Conservation (phyloP, 257 asterid species). For the Solanum chmielewskii region DNA sequence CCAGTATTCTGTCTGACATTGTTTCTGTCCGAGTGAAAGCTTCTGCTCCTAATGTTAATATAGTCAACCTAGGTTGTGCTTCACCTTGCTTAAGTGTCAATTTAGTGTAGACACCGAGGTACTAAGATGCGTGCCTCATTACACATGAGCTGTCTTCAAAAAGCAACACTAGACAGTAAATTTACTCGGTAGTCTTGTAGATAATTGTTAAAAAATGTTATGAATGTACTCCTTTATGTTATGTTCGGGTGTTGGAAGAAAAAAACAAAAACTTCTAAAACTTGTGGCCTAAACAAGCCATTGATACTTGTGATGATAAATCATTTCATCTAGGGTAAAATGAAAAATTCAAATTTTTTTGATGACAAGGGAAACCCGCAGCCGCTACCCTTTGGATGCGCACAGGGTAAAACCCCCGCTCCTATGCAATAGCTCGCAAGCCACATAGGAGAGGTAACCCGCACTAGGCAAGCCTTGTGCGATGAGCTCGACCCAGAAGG, state of each 20-base stretch:
- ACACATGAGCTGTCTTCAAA: background rate
- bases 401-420: too few relatives aligned
- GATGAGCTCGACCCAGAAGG: too few relatives aligned
- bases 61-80: background rate
- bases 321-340: background rate
- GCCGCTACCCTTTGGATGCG: too few relatives aligned
- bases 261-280: background rate
- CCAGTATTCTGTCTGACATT: background rate
- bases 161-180: background rate
- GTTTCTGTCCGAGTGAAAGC: background rate
- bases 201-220: background rate
- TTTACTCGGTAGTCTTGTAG: background rate
- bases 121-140: background rate
- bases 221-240: background rate
- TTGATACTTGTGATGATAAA: background rate
- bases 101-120: background rate
- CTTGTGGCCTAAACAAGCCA: background rate
- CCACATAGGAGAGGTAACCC: too few relatives aligned
- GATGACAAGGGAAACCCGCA: too few relatives aligned
- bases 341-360: background rate
- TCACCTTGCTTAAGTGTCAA: background rate
- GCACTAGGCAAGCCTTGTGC: too few relatives aligned
- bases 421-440: too few relatives aligned
- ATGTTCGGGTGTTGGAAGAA: background rate
- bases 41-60: background rate